Percentiles rank a stretch among this genome's conserved stretches.
Conservation (phyloP, 1,284 basidiomycete genomes). For the Tilletiopsis washingtonensis region DNA sequence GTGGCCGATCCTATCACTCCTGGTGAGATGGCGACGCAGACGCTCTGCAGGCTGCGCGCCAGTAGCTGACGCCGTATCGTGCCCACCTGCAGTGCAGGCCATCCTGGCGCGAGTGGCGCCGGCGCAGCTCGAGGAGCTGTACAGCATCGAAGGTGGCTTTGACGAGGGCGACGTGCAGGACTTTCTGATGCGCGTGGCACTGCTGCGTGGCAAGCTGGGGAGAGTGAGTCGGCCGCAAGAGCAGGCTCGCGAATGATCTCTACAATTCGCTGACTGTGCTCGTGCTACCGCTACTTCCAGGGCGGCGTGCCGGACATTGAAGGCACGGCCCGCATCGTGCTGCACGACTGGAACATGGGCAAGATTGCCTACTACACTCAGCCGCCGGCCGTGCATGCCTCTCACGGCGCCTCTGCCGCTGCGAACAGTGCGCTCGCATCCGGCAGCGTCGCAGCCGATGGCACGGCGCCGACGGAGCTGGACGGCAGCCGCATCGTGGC, state of each 20-base stretch:
- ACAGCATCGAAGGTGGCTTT: constrained; percentile 18
- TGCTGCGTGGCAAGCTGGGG: constrained; percentile 63
- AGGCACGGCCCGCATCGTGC: constrained; percentile 70
- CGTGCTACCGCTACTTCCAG: too few relatives aligned
- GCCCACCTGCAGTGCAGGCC: constrained; percentile 24
- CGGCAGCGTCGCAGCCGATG: constrained; percentile 6
- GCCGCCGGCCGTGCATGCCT: constrained; percentile 63
- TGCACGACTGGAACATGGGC: constrained; percentile 92
- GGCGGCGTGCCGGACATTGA: constrained; percentile 86
- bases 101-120: constrained; percentile 37
- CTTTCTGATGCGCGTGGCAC: constrained; percentile 82
- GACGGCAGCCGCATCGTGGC: constrained; percentile 12
- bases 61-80: neutral
- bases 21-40: constrained; percentile 53
- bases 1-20: constrained; percentile 82
- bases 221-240: too few relatives aligned
- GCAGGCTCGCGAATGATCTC: too few relatives aligned
- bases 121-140: constrained; percentile 26
- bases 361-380: constrained; percentile 81
- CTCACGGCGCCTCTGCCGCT: neutral
- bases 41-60: neutral
- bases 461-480: neutral
- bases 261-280: neutral
- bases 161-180: constrained; percentile 59
- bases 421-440: neutral